Base-by-base conservation (phyloP, 139 green algal species). In the Chlorella sp. region DNA sequence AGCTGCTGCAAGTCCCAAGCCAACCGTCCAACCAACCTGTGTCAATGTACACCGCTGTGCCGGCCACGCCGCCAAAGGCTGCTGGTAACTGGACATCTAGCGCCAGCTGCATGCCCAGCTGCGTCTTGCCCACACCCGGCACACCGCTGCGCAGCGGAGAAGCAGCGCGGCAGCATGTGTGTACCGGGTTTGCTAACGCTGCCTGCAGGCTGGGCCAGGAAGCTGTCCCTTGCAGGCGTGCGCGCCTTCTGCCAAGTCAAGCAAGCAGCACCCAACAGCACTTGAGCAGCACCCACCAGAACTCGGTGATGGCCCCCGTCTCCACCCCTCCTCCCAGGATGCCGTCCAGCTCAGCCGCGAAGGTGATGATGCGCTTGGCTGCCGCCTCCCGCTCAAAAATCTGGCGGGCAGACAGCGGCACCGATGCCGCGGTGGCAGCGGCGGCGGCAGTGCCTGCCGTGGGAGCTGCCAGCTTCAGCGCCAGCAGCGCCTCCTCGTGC, bases 111-210 rank as follows among this genome's bases (percentile, higher is more conserved):
- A 97, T 96, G 20, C 93, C 78, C 39, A 83, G 62, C 78, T 83
- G 78, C 26, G 96, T 98, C 85, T 98, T 98, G 67, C 96, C 96
- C 1, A 97, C 89, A 18, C 94, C 96, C 0, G 96, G 95, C 21
- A 94, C 93, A 17, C 96, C 96, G 78, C 91, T 82, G 76, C 60
- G 17, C 26, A 25, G 51, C 3, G 51, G 74, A 15, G 65, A 32
- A n/a, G 3, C 60, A 32, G 23, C 51, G 13, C 21, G 7, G 13
- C 9, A 17, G 28, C 44, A 44, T 9, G 9, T n/a, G 44, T 51
- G 44, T 51, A 9, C 9, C 7, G 44, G 9, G 44, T 6, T 9
- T 51, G 44, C 9, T 16, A 16, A 51, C 9, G 44, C 44, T 51
- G 9, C 9, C 7, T 51, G 44, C 44, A 51, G 44, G 7, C 44